Evolutionary conservation across 345 rosid species (phyloP), one percentile per base, ranked within the genome.

Genomic region (Capsella bursapastoris): DNA sequence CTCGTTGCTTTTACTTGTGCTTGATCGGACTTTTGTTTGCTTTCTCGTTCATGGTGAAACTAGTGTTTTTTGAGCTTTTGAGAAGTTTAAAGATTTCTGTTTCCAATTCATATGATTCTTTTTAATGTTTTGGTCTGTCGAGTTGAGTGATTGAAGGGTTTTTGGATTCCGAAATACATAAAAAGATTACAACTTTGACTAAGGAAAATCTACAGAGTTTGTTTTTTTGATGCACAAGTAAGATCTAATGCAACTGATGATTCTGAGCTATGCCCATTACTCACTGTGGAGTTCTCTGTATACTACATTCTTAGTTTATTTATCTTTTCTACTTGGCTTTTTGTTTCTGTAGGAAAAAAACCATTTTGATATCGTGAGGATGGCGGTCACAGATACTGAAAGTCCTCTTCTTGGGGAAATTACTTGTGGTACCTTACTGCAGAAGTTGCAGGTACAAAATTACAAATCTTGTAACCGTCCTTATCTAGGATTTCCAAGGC

Each of bases 361-460:
- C 51, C 79, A 0, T 72, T 76, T 44, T 73, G 77, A 78, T 34
- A 47, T 82, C 12, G 64, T 6, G 71, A 68, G 32, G 78, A 95
- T 95, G 99, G 93, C 87, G 2, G 83, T 85, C 70, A 73, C 90
- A 11, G 90, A 86, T 73, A 72, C 80, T 25, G 85, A 88, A 74
- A 88, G 92, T 79, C 98, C 94, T 75, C 93, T 83, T 70, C 82
- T 92, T 66, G 98, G 96, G 59, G 98, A 96, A 79, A 79, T 85
- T 41, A 92, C 96, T 51, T 96, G 99, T 57, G 90, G 97, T 69
- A 83, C 99, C 58, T 88, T 92, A 75, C 86, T 92, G 62, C 90
- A 90, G 56, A 96, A 88, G 75, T 68, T 96, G 75, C 99, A 96
- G 99, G 99, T 92, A 77, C 77, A 16, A 16, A 16, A 16, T 16